Percentiles rank a stretch among this genome's conserved stretches.
phyloP scores from a whole-genome alignment of 495 filamentous ascomycete species.

The Achaetomiella virescens region DNA sequence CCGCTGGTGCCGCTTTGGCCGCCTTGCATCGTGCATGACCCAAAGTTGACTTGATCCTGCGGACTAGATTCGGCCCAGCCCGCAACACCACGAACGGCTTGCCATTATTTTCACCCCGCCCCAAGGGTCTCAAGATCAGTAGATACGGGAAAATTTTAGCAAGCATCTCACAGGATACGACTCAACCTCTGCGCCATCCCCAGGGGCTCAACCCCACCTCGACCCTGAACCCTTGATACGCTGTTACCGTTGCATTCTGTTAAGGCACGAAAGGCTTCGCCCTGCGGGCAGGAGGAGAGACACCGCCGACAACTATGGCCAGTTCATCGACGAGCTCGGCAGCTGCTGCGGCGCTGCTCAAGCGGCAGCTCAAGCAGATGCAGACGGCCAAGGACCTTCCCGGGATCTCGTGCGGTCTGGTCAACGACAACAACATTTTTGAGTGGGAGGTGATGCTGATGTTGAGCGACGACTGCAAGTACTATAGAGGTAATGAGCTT shows the following conservation, averaged over 20 bases:
- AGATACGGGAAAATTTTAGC: too few relatives aligned
- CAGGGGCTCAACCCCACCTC: too few relatives aligned
- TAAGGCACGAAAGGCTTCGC: background rate
- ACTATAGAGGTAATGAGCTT: constrained; percentile 66
- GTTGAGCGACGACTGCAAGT: constrained; percentile 93
- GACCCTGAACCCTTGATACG: too few relatives aligned
- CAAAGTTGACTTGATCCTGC: too few relatives aligned
- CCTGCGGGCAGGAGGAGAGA: background rate
- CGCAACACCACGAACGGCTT: too few relatives aligned
- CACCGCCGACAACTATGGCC: constrained; percentile 18
- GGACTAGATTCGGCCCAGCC: too few relatives aligned
- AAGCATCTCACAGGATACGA: too few relatives aligned
- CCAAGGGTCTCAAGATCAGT: too few relatives aligned
- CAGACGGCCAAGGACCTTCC: constrained; percentile 85
- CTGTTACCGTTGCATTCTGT: background rate
- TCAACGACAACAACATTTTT: constrained; percentile 82
- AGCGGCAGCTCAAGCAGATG: constrained; percentile 87
- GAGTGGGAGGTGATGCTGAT: constrained; percentile 99
- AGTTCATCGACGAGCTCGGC: constrained; percentile 26
- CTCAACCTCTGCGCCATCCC: too few relatives aligned
- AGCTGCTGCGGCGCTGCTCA: constrained; percentile 66
- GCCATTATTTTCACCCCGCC: too few relatives aligned
- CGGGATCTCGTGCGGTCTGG: constrained; percentile 86
- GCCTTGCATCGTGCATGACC: background rate
- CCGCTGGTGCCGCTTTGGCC: constrained; percentile 8